Conservation (phyloP, 179 eudicot genomes). For the Gypsophila paniculata region DNA sequence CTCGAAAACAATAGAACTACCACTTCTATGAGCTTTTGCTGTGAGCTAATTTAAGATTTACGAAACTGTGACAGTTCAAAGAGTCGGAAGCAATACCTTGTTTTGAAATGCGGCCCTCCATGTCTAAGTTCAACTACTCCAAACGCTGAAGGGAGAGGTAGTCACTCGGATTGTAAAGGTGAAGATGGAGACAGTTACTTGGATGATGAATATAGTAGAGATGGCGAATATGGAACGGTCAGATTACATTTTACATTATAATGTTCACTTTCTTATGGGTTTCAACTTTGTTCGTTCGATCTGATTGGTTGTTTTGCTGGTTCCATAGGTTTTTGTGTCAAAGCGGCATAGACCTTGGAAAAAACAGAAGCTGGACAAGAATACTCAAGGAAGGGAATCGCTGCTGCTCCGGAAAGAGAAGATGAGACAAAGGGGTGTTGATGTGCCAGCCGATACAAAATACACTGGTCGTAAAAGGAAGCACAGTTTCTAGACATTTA, state of each 20-base stretch:
- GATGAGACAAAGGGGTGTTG: too few species aligned
- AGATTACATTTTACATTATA: slow-evolving; percentile 25
- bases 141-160: slow-evolving; percentile 36
- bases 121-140: slow-evolving; percentile 61
- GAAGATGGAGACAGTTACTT: slow-evolving; percentile 65
- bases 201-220: slow-evolving; percentile 58
- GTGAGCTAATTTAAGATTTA: slow-evolving; percentile 12
- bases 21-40: not conserved
- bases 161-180: too few species aligned
- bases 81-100: slow-evolving; percentile 84
- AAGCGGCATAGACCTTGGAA: slow-evolving; percentile 82
- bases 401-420: too few species aligned
- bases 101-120: slow-evolving; percentile 89
- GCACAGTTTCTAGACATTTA: too few species aligned
- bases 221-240: slow-evolving; percentile 61
- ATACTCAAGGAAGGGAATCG: too few species aligned
- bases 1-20: too few species aligned
- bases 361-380: slow-evolving; percentile 51
- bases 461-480: too few species aligned
- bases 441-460: too few species aligned
- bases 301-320: not conserved
- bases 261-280: not conserved
- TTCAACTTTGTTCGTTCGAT: not conserved
- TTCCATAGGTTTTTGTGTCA: slow-evolving; percentile 52
- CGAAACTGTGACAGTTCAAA: slow-evolving; percentile 56